Evolutionary conservation across 1,284 basidiomycete species (phyloP).

Genomic region (Pisolithus thermaeus): DNA sequence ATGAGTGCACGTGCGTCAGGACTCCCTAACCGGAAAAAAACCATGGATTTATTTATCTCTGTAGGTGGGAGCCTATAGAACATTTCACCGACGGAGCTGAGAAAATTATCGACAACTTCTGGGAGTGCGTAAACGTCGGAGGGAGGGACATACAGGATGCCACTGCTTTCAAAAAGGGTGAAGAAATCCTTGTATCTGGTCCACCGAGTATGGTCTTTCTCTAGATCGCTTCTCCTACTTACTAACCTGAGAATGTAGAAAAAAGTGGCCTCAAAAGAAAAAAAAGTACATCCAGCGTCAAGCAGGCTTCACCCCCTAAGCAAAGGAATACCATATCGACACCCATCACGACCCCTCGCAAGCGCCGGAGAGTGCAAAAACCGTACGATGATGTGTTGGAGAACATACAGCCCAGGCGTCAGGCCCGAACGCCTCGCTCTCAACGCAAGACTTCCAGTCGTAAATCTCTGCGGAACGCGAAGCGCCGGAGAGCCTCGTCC

Average conservation of each 20-base stretch:
- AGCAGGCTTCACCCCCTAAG: constrained; percentile 4
- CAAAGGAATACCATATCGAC: constrained; percentile 13
- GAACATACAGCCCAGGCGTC: constrained; percentile 8
- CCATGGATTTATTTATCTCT: constrained; percentile 6
- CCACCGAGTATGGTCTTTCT: constrained; percentile 44
- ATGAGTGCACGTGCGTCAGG: constrained; percentile 62
- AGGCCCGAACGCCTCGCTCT: constrained; percentile 1
- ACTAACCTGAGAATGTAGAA: constrained; percentile 12
- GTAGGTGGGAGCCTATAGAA: constrained; percentile 63
- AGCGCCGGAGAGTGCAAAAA: constrained; percentile 18
- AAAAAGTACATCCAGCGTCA: constrained; percentile 5
- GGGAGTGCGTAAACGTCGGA: constrained; percentile 46
- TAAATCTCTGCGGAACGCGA: constrained; percentile 6
- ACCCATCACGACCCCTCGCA: constrained; percentile 16
- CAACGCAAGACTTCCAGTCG: constrained; percentile 8
- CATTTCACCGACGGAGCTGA: constrained; percentile 55
- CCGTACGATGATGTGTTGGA: constrained; percentile 5
- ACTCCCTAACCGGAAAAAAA: not conserved
- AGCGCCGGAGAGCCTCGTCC: constrained; percentile 23
- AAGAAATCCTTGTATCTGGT: constrained; percentile 49
- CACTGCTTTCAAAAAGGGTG: constrained; percentile 46
- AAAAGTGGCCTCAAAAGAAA: constrained; percentile 21
- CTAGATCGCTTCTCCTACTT: not conserved
- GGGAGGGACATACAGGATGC: constrained; percentile 48
- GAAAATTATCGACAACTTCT: constrained; percentile 53